Percentiles rank a stretch among this genome's conserved stretches.
Conservation (phyloP, 2,329 filamentous ascomycete genomes). For the Neofusicoccum parvum region DNA sequence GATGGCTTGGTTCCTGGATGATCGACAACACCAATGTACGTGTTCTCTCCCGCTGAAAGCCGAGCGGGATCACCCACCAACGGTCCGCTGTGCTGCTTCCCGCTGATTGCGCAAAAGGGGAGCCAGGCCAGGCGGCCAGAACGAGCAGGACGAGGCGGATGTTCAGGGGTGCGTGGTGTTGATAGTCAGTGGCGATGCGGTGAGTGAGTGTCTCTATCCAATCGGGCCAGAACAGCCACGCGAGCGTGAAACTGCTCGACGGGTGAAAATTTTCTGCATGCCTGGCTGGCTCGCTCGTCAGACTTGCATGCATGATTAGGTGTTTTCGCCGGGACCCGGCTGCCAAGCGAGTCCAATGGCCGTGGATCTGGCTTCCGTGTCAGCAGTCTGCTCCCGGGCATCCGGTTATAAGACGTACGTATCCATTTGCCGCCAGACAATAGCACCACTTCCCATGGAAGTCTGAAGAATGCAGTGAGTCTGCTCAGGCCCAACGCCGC, state of each 20-base stretch:
- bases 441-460: background rate
- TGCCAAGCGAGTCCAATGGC: constrained; percentile 10
- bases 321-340: background rate
- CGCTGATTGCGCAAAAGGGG: constrained; percentile 6
- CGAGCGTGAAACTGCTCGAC: background rate
- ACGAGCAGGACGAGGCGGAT: background rate
- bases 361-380: background rate
- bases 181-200: constrained; percentile 12
- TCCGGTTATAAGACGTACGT: background rate
- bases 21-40: constrained; percentile 12
- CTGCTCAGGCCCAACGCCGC: background rate
- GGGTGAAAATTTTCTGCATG: constrained; percentile 12
- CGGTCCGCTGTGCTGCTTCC: constrained; percentile 4
- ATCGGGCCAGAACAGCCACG: constrained; percentile 10
- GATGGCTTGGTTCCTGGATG: background rate
- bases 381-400: constrained; percentile 1
- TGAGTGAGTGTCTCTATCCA: background rate
- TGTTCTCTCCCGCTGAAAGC: background rate
- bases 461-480: background rate
- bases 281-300: constrained; percentile 12
- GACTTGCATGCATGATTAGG: constrained; percentile 15
- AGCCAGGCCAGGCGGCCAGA: background rate
- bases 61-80: background rate
- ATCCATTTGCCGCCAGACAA: background rate
- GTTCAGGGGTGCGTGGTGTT: constrained; percentile 12